A percentile compares a stretch with the other conserved stretches of the same genome.
These are phyloP conservation scores for Astragalus glycyphyllos DNA, from an alignment of 306 rosid species.

Conservation along the genomic window DNA sequence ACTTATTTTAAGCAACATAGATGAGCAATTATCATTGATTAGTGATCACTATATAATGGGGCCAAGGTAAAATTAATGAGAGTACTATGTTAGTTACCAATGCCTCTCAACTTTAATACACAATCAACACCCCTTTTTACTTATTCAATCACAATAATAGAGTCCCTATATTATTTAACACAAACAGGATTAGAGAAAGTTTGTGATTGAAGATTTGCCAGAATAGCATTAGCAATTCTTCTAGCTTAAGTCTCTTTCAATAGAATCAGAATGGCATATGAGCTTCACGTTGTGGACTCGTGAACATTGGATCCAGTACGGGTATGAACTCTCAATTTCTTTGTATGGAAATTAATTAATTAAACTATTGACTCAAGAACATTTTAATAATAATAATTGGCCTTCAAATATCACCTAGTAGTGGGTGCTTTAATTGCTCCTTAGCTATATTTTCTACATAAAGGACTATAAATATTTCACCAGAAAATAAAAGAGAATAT, in stretches of 20 bases:
- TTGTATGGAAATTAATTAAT: conserved; percentile 1
- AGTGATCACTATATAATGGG: neutral
- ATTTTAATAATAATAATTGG: conserved; percentile 15
- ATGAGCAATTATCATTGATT: conserved; percentile 1
- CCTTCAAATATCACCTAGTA: conserved; percentile 32
- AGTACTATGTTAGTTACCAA: conserved; percentile 28
- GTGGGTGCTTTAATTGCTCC: conserved; percentile 20
- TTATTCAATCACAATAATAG: neutral
- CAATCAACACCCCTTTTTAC: neutral
- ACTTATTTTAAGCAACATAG: neutral
- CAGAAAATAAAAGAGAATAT: neutral
- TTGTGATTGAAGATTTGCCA: conserved; percentile 45
- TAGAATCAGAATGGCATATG: conserved; percentile 40
- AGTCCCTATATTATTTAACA: neutral
- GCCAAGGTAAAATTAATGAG: conserved; percentile 31
- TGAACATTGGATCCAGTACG: conserved; percentile 25
- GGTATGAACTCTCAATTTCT: conserved; percentile 33
- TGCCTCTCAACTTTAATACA: conserved; percentile 12
- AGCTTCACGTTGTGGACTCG: conserved; percentile 7
- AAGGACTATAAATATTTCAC: neutral
- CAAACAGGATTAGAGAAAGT: conserved; percentile 24
- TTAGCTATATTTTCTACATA: conserved; percentile 14
- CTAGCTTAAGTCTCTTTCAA: conserved; percentile 19
- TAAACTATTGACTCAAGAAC: conserved; percentile 12
- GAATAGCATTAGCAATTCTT: conserved; percentile 32